These are phyloP conservation scores for Trichomonas gallinae DNA, from an alignment of 208 protist species.

Conservation along the genomic window DNA sequence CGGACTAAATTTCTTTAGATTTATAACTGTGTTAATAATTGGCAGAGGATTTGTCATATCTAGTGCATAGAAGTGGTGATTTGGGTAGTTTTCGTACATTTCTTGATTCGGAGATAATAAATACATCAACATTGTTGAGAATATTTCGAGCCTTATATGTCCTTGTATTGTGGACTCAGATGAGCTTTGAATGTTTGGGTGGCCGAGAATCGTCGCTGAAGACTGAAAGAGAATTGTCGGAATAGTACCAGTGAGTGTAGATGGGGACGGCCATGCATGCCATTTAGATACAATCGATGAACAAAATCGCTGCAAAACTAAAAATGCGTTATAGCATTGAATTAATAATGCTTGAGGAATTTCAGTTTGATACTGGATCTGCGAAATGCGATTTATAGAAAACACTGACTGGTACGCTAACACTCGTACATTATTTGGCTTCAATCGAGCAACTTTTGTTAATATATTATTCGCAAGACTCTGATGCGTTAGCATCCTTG, in stretches of 20 bases:
- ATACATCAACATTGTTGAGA: not conserved
- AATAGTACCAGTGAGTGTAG: not conserved
- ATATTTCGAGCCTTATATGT: not conserved
- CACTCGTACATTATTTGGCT: not conserved
- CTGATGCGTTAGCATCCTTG: not conserved
- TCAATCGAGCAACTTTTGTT: not conserved
- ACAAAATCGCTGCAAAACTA: not conserved
- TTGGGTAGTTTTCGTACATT: not conserved
- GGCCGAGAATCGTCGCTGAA: not conserved
- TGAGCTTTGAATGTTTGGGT: not conserved
- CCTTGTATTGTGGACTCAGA: not conserved
- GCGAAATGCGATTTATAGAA: not conserved
- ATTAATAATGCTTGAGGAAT: not conserved
- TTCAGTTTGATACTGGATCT: not conserved
- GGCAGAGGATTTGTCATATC: not conserved
- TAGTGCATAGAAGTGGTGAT: not conserved
- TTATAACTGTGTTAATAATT: not conserved
- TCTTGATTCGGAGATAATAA: not conserved
- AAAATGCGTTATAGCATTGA: not conserved
- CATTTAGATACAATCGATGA: not conserved
- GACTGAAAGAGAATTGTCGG: not conserved
- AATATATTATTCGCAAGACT: not conserved
- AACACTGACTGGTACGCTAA: not conserved
- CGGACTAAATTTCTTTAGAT: not conserved
- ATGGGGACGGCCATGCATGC: not conserved